Base-by-base conservation (phyloP, 345 rosid species). In the Triadica sebifera region DNA sequence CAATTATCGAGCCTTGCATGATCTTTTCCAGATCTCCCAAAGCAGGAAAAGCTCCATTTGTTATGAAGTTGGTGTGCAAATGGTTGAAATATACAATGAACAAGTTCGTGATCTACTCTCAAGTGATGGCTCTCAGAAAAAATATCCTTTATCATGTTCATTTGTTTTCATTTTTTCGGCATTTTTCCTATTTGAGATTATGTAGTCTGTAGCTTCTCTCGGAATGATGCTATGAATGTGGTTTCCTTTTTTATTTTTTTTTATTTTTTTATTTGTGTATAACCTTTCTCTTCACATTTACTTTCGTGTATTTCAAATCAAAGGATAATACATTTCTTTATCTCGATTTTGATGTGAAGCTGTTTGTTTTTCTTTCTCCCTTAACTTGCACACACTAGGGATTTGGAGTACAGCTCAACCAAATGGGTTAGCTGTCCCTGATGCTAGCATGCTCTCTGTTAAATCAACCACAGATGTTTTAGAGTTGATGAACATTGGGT, bases 381-480 rank as follows among this genome's bases (percentile, higher is more conserved):
- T 88, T 91, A 83, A 90, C 90, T 84, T 90, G 86, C 99, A 83
- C 85, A 95, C 99, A 77, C 96, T 95, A 75, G 99, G 97, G 94
- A 93, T 95, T 84, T 93, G 99, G 96, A 91, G 78, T 80, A 87
- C 89, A 17, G 80, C 96, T 75, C 97, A 86, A 81, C 97, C 99
- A 83, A 95, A 95, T 81, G 98, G 99, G 81, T 85, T 95, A 77
- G 97, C 96, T 77, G 99, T 95, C 73, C 99, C 99, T 73, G 98
- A 91, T 76, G 98, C 99, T 59, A 93, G 93, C 82, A 90, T 95
- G 91, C 93, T 89, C 72, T 66, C 83, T 39, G 99, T 95, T 69
- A 87, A 84, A 67, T 89, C 96, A 72, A 95, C 96, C 6, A 63
- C 84, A 72, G 98, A 93, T 84, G 99, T 95, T 12, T 75, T 95